phyloP scores from a whole-genome alignment of 352 stramenopile genomes.

The Phytophthora sansomeana region DNA sequence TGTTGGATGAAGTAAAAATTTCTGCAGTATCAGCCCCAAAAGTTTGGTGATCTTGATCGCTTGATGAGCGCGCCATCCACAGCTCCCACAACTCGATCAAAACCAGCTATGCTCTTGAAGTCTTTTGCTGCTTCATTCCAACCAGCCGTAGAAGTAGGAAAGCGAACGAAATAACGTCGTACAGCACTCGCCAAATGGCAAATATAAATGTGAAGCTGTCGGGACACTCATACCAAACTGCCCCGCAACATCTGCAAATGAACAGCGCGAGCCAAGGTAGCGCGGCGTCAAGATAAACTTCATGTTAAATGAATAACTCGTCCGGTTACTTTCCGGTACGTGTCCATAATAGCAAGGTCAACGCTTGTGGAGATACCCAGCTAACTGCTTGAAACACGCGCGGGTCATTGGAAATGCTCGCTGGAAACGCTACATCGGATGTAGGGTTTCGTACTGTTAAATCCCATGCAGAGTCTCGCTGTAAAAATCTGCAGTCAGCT shows the following conservation, averaged over 20 bases:
- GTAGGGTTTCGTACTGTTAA: too few species aligned
- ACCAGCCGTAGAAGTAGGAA: background rate
- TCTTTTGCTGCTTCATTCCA: background rate
- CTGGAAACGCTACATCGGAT: too few species aligned
- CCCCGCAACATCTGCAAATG: background rate
- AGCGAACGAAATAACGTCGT: slow-evolving; percentile 1
- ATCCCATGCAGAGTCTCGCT: too few species aligned
- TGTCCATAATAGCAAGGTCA: background rate
- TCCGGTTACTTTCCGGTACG: background rate
- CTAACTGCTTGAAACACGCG: too few species aligned
- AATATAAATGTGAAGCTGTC: background rate
- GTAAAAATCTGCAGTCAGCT: too few species aligned
- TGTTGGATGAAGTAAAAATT: too few species aligned
- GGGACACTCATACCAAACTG: slow-evolving; percentile 2
- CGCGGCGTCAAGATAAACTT: background rate
- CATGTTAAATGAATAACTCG: background rate
- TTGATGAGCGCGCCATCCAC: too few species aligned
- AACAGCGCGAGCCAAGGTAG: slow-evolving; percentile 1
- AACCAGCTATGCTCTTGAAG: slow-evolving; percentile 1
- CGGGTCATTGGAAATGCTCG: too few species aligned
- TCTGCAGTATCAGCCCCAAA: too few species aligned
- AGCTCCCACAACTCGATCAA: slow-evolving; percentile 1
- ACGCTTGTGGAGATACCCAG: too few species aligned
- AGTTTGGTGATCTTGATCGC: too few species aligned
- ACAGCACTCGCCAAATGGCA: background rate